Conservation (phyloP, 139 green algal species). For the Dunaliella sp. region DNA sequence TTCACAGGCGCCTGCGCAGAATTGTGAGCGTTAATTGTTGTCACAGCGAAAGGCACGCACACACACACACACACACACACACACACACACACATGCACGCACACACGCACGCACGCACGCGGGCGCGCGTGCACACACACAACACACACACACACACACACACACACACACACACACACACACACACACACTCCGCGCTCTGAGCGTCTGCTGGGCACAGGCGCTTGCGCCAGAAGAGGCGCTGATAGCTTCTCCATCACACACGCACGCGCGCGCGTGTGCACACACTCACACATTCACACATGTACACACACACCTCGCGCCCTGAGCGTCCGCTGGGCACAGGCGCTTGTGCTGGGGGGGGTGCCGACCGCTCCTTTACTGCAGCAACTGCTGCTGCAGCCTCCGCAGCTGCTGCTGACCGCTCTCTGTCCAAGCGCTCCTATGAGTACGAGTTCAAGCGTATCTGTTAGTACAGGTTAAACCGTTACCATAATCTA, state of each 20-base stretch:
- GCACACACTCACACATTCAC: no score
- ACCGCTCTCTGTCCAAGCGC: constrained; percentile 1
- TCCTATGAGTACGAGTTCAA: not conserved
- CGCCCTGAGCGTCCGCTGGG: no score
- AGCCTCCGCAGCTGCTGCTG: not conserved
- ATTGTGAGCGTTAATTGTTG: not conserved
- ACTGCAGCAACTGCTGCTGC: not conserved
- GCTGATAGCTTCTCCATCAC: no score
- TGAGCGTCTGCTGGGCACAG: no score
- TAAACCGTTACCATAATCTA: no score
- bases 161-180: no score
- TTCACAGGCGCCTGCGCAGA: not conserved
- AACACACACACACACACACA: not conserved
- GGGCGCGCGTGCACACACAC: not conserved
- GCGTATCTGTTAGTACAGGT: no score
- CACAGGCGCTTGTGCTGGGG: not conserved
- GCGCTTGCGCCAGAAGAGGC: no score
- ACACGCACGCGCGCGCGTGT: no score
- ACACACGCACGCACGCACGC: no score
- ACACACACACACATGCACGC: no score
- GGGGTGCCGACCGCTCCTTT: not conserved
- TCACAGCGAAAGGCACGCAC: not conserved
- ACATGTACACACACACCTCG: not conserved
- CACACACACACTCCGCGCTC: no score
- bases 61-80: not conserved